Evolutionary conservation across 192 early-diverging fungal species (phyloP).

Genomic region (Coemansia sp.): DNA sequence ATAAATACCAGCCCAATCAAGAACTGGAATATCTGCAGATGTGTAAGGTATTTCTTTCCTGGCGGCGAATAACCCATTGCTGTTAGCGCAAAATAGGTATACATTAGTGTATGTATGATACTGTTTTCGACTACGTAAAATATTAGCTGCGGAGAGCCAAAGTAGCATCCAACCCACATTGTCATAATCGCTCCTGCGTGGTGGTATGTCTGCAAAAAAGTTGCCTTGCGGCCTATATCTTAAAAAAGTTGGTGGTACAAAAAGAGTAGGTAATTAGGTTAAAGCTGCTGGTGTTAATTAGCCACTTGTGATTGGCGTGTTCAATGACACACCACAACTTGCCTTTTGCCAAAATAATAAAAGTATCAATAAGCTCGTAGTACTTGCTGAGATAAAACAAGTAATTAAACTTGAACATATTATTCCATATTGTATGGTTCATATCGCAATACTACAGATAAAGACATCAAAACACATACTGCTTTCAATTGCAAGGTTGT

Average conservation of each 20-base stretch:
- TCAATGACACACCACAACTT: constrained; percentile 1
- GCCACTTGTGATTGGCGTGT: not conserved
- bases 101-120: constrained; percentile 88
- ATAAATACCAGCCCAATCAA: constrained; percentile 69
- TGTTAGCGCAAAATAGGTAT: constrained; percentile 76
- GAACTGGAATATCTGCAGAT: constrained; percentile 86
- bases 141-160: constrained; percentile 76
- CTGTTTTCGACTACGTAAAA: constrained; percentile 79
- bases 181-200: constrained; percentile 86
- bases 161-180: constrained; percentile 85
- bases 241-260: not conserved
- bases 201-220: constrained; percentile 84
- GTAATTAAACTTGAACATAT: constrained; percentile 79
- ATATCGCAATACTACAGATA: constrained; percentile 61
- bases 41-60: constrained; percentile 78
- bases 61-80: constrained; percentile 73
- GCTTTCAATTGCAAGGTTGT: not conserved
- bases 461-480: not conserved
- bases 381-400: constrained; percentile 87
- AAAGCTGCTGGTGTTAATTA: not conserved
- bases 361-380: constrained; percentile 87
- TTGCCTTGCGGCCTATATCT: constrained; percentile 61
- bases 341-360: constrained; percentile 77
- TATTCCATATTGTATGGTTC: constrained; percentile 67
- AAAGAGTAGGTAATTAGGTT: not conserved